A percentile compares a stretch with the other conserved stretches of the same genome.
These are phyloP conservation scores for Aschersonia sp. DNA, from an alignment of 2,329 filamentous ascomycete genomes.

Conservation along the genomic window DNA sequence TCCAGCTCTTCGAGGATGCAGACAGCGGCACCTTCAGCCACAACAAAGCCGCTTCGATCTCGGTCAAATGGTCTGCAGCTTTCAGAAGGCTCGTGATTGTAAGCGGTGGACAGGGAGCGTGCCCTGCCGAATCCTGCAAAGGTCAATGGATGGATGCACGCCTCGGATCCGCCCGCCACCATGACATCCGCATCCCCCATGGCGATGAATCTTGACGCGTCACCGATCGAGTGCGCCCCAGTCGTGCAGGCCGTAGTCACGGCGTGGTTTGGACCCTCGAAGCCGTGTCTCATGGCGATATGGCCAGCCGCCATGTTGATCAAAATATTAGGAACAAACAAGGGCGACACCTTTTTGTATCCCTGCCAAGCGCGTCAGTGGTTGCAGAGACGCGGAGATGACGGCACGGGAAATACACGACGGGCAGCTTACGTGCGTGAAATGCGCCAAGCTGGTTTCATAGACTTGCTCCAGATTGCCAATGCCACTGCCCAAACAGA, in stretches of 20 bases:
- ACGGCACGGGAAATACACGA: neutral
- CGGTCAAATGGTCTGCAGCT: constrained; percentile 82
- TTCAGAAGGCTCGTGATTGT: constrained; percentile 54
- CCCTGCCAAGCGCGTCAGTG: constrained; percentile 38
- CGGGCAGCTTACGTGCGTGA: constrained; percentile 44
- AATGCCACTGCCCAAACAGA: constrained; percentile 90
- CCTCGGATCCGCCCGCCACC: constrained; percentile 89
- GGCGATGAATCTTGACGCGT: constrained; percentile 86
- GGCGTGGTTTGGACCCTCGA: constrained; percentile 84
- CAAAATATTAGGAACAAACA: constrained; percentile 84
- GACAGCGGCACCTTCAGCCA: constrained; percentile 82
- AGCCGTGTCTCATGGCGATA: constrained; percentile 81
- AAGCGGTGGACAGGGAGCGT: constrained; percentile 69
- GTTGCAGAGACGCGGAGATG: neutral
- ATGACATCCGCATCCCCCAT: constrained; percentile 88
- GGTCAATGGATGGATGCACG: constrained; percentile 87
- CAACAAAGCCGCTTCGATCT: constrained; percentile 72
- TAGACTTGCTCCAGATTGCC: constrained; percentile 89
- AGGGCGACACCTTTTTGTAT: constrained; percentile 81
- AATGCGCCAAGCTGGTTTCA: constrained; percentile 63
- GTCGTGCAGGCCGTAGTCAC: constrained; percentile 94
- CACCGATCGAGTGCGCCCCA: constrained; percentile 85
- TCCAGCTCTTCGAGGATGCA: constrained; percentile 80
- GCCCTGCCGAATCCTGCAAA: constrained; percentile 85
- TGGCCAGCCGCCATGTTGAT: constrained; percentile 94